Evolutionary conservation across 2,329 filamentous ascomycete species (phyloP).

Genomic region (Acrocalymma vagum): DNA sequence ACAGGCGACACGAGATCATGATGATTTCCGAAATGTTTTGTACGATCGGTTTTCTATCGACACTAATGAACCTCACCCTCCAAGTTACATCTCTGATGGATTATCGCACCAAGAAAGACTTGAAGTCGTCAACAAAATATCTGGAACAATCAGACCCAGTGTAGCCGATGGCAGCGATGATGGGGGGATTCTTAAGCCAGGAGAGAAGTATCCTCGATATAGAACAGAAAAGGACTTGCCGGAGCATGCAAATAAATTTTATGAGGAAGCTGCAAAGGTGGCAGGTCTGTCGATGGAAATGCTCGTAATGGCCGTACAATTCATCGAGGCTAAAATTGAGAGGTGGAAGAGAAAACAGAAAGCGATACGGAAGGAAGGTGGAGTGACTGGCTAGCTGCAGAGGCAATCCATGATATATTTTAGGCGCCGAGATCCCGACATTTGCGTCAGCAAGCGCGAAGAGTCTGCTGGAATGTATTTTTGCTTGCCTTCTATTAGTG

Average conservation of each 20-base stretch:
- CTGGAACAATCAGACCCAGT: constrained; percentile 50
- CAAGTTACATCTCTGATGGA: constrained; percentile 25
- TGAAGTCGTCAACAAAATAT: constrained; percentile 53
- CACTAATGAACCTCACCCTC: not conserved
- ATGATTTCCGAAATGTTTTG: constrained; percentile 51
- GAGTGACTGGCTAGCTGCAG: not conserved
- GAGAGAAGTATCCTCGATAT: constrained; percentile 60
- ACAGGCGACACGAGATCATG: constrained; percentile 41
- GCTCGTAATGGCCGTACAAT: constrained; percentile 60
- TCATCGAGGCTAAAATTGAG: constrained; percentile 53
- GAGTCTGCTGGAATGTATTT: constrained; percentile 2
- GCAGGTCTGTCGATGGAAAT: constrained; percentile 60
- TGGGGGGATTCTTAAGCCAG: constrained; percentile 49
- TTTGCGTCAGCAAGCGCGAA: not conserved
- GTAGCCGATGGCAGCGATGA: constrained; percentile 49
- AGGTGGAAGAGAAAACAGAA: constrained; percentile 30
- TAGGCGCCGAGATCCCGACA: no score
- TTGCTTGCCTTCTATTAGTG: not conserved
- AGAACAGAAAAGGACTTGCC: constrained; percentile 58
- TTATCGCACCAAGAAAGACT: constrained; percentile 36
- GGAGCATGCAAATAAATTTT: constrained; percentile 56
- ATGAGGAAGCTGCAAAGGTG: constrained; percentile 59
- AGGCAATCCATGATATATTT: no score
- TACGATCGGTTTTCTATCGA: constrained; percentile 53
- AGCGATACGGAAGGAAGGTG: not conserved